These are phyloP conservation scores for Sophora flavescens DNA, from an alignment of 306 rosid genomes.

Conservation along the genomic window DNA sequence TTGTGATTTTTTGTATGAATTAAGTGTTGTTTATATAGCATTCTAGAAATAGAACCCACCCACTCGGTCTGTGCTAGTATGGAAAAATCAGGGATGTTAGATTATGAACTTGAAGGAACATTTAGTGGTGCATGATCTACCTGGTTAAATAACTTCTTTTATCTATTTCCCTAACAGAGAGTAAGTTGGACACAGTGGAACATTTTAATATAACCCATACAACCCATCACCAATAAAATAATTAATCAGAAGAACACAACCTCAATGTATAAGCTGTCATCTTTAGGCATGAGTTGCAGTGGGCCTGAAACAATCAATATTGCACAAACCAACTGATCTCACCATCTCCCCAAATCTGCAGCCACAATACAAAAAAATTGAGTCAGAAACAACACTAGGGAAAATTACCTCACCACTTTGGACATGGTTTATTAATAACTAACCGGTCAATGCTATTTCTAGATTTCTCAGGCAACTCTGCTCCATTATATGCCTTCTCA, in stretches of 20 bases:
- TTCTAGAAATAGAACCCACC: slow-evolving; percentile 1
- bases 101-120: slow-evolving; percentile 35
- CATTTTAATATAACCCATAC: slow-evolving; percentile 52
- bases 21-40: slow-evolving; percentile 18
- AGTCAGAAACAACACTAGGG: slow-evolving; percentile 47
- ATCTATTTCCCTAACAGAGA: slow-evolving; percentile 45
- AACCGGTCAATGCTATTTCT: slow-evolving; percentile 90
- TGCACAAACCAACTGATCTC: slow-evolving; percentile 92
- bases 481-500: slow-evolving; percentile 59
- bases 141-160: slow-evolving; percentile 51
- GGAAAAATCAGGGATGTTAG: slow-evolving; percentile 39
- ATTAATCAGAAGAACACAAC: slow-evolving; percentile 45
- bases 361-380: slow-evolving; percentile 43
- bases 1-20: background rate
- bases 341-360: slow-evolving; percentile 93
- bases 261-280: slow-evolving; percentile 46
- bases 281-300: slow-evolving; percentile 67
- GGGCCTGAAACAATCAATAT: slow-evolving; percentile 93
- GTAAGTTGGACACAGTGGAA: slow-evolving; percentile 44
- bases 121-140: slow-evolving; percentile 48
- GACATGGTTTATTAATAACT: slow-evolving; percentile 33
- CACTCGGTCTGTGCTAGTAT: slow-evolving; percentile 37
- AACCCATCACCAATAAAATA: slow-evolving; percentile 65
- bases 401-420: background rate
- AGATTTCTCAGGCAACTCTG: slow-evolving; percentile 71